Evolutionary conservation across 169 alveolate species (phyloP).

Genomic region (Babesia caballi): DNA sequence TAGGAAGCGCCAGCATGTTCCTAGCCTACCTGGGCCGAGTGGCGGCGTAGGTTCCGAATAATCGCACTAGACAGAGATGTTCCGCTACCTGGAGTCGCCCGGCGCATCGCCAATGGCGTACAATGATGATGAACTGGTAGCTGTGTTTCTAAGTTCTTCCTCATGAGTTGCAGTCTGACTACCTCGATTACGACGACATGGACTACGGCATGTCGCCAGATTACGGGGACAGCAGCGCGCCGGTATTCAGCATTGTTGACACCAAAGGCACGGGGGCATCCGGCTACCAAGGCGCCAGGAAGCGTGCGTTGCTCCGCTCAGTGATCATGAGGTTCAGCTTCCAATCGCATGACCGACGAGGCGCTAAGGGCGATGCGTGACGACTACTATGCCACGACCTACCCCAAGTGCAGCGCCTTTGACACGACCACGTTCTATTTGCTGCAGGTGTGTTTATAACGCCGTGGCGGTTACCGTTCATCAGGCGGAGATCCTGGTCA

Average conservation of each 20-base stretch:
- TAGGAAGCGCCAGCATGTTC: too few species aligned
- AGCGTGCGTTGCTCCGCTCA: not conserved
- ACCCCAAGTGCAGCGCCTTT: not conserved
- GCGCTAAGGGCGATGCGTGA: slow-evolving; percentile 4
- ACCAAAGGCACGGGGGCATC: not conserved
- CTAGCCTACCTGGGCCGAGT: too few species aligned
- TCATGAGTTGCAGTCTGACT: not conserved
- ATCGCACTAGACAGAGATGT: not conserved
- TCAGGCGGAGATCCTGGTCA: slow-evolving; percentile 50
- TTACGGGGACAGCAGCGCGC: not conserved
- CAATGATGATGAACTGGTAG: not conserved
- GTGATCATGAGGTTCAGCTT: not conserved
- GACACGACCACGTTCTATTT: slow-evolving; percentile 37
- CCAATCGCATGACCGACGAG: slow-evolving; percentile 35
- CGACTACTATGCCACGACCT: slow-evolving; percentile 23
- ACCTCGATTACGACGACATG: slow-evolving; percentile 4
- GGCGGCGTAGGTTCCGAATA: not conserved
- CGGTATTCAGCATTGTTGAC: not conserved
- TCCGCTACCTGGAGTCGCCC: not conserved
- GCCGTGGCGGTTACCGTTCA: not conserved
- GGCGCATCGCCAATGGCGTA: not conserved
- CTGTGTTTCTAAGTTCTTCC: not conserved
- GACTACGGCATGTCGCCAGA: not conserved
- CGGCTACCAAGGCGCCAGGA: not conserved
- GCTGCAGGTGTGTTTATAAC: slow-evolving; percentile 26